Evolutionary conservation across 2,329 filamentous ascomycete species (phyloP).

Genomic region (Teratosphaeria gauchensis): DNA sequence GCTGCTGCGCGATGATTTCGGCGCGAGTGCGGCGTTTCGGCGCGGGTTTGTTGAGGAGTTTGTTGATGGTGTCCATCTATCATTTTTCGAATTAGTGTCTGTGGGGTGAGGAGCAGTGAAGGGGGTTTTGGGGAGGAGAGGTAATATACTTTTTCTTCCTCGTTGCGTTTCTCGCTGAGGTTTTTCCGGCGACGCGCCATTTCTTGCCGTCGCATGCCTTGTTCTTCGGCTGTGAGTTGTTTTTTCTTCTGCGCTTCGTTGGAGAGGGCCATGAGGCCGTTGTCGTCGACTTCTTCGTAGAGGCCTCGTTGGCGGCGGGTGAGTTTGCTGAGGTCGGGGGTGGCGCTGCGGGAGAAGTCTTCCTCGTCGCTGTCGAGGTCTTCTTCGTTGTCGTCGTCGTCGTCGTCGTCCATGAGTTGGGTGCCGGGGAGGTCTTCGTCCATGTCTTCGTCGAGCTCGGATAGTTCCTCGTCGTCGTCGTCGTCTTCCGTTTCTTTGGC

Average conservation of each 20-base stretch:
- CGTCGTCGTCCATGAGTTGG: constrained; percentile 32
- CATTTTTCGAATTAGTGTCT: not conserved
- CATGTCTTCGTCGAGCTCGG: constrained; percentile 26
- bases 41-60: constrained; percentile 75
- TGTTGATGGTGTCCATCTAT: constrained; percentile 85
- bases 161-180: constrained; percentile 65
- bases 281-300: constrained; percentile 35
- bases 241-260: constrained; percentile 66
- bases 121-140: no score
- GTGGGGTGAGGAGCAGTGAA: no score
- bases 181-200: constrained; percentile 67
- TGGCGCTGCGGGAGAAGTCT: constrained; percentile 45
- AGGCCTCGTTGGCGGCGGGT: constrained; percentile 59
- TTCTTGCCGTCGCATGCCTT: constrained; percentile 62
- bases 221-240: constrained; percentile 62
- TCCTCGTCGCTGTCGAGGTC: constrained; percentile 39
- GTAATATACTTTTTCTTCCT: constrained; percentile 58
- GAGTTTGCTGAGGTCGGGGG: constrained; percentile 55
- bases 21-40: constrained; percentile 54
- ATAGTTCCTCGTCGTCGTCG: constrained; percentile 42
- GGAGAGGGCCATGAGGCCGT: constrained; percentile 39
- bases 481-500: constrained; percentile 43
- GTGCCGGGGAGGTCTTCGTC: constrained; percentile 34
- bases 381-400: constrained; percentile 33
- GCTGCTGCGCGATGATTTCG: constrained; percentile 31